phyloP scores from a whole-genome alignment of 345 rosid genomes.

The Euphorbia tirucalli region DNA sequence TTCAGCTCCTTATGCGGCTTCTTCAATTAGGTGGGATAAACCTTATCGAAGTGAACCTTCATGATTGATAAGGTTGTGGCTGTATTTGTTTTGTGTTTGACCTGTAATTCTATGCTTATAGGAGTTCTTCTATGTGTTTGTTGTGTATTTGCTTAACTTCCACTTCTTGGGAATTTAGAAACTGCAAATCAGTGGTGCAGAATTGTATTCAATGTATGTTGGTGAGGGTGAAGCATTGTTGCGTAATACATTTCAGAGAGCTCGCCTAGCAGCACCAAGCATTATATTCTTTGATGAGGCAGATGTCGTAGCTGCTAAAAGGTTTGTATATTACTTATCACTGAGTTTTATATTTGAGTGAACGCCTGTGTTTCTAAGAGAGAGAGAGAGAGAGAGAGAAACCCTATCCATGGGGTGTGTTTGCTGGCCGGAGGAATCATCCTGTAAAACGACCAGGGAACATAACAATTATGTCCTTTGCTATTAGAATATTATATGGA shows the following conservation, averaged over 20 bases:
- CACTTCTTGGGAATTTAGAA: conserved; percentile 11
- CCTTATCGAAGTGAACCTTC: not conserved
- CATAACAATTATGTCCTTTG: not conserved
- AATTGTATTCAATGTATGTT: conserved; percentile 91
- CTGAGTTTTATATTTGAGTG: not conserved
- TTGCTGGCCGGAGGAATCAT: no score
- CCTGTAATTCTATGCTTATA: not conserved
- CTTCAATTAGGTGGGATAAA: not conserved
- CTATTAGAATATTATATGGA: not conserved
- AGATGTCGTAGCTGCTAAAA: conserved; percentile 78
- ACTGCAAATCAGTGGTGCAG: conserved; percentile 67
- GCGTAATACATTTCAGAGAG: conserved; percentile 83
- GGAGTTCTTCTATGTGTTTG: not conserved
- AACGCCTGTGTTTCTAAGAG: no score
- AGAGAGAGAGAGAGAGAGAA: no score
- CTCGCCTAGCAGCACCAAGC: conserved; percentile 91
- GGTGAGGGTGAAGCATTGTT: conserved; percentile 97
- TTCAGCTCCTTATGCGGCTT: not conserved
- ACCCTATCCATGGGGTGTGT: no score
- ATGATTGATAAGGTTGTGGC: not conserved
- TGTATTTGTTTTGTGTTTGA: not conserved
- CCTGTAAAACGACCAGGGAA: conserved; percentile 1
- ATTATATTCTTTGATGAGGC: conserved; percentile 95
- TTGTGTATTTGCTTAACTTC: not conserved
- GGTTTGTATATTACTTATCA: conserved; percentile 39